A percentile compares a stretch with the other conserved stretches of the same genome.
Evolutionary conservation across 768 basidiomycete species (phyloP).

Genomic region (Tricholoma sp.): DNA sequence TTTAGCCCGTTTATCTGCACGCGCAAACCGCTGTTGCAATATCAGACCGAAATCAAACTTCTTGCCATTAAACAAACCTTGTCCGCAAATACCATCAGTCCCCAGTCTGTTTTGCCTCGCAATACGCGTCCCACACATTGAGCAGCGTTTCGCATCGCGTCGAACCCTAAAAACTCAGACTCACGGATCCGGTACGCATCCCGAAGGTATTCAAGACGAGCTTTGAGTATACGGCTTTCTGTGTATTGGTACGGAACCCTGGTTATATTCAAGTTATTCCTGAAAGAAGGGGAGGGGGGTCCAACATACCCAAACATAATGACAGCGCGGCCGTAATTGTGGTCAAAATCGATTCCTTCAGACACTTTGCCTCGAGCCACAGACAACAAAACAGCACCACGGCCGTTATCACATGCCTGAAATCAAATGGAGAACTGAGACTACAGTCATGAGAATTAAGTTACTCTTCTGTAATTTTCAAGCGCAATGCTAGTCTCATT

Average conservation of each 20-base stretch:
- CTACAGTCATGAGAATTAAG: slow-evolving; percentile 8
- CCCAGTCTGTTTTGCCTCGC: slow-evolving; percentile 99
- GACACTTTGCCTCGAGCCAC: slow-evolving; percentile 99
- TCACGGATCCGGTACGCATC: slow-evolving; percentile 98
- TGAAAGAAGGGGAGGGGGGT: slow-evolving; percentile 1
- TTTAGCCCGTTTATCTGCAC: slow-evolving; percentile 91
- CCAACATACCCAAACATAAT: slow-evolving; percentile 92
- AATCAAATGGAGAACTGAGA: slow-evolving; percentile 4
- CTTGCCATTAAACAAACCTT: slow-evolving; percentile 51
- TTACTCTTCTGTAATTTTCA: slow-evolving; percentile 92
- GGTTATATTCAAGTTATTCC: slow-evolving; percentile 13
- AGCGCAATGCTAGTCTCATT: slow-evolving; percentile 98
- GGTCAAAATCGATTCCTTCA: slow-evolving; percentile 99
- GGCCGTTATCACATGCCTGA: slow-evolving; percentile 97
- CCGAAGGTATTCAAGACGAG: slow-evolving; percentile 94
- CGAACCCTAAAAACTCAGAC: slow-evolving; percentile 97
- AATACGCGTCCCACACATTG: slow-evolving; percentile 98
- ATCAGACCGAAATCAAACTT: neutral
- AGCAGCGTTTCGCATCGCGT: slow-evolving; percentile 98
- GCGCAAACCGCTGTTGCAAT: slow-evolving; percentile 69
- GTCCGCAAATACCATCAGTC: slow-evolving; percentile 98
- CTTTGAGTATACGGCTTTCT: slow-evolving; percentile 95
- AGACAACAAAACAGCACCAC: slow-evolving; percentile 93
- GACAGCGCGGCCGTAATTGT: slow-evolving; percentile 97
- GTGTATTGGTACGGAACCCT: slow-evolving; percentile 98